phyloP scores from a whole-genome alignment of 2,329 filamentous ascomycete species.

The Plenodomus lindquistii region DNA sequence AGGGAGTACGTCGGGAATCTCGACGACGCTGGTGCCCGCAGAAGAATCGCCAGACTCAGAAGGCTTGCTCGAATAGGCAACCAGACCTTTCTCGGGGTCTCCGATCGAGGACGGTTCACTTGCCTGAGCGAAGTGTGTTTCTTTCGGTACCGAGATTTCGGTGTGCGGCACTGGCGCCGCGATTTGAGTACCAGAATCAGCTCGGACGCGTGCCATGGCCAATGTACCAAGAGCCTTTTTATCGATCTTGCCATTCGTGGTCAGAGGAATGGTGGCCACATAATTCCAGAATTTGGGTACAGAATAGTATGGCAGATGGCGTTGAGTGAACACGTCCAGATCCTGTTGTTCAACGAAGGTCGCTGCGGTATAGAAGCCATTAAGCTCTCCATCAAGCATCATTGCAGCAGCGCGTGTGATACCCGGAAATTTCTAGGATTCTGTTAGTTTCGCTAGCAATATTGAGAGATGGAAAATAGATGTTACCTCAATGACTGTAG shows the following conservation, averaged over 20 bases:
- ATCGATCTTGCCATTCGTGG: constrained; percentile 61
- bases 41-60: constrained; percentile 13
- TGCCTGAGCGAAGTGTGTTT: neutral
- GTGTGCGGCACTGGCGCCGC: neutral
- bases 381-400: constrained; percentile 53
- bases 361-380: constrained; percentile 56
- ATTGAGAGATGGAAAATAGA: neutral
- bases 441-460: constrained; percentile 3
- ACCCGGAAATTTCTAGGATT: constrained; percentile 45
- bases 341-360: constrained; percentile 29
- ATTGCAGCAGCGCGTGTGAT: constrained; percentile 56
- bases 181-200: constrained; percentile 8
- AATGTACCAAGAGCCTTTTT: constrained; percentile 52
- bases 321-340: constrained; percentile 48
- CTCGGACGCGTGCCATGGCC: neutral
- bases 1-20: constrained; percentile 24
- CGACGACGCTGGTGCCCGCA: constrained; percentile 16
- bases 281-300: constrained; percentile 54
- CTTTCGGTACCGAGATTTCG: neutral
- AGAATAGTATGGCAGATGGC: constrained; percentile 60
- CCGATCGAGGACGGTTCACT: neutral
- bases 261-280: constrained; percentile 54
- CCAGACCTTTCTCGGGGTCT: constrained; percentile 14
- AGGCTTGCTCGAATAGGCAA: constrained; percentile 11
- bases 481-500: constrained; percentile 36